phyloP scores from a whole-genome alignment of 345 rosid genomes.

The Citrus cavaleriei region DNA sequence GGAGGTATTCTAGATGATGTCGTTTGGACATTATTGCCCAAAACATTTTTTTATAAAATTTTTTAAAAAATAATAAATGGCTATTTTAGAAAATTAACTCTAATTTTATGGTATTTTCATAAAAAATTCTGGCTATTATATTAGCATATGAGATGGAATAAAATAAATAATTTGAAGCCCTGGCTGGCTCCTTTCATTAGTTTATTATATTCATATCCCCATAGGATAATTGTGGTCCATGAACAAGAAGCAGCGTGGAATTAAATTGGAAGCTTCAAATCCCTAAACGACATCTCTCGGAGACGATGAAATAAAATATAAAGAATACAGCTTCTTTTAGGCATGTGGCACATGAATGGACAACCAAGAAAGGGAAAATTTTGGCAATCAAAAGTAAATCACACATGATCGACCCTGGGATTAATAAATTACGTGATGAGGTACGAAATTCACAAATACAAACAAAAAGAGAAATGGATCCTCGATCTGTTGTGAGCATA shows the following conservation, averaged over 20 bases:
- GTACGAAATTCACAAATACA: background rate
- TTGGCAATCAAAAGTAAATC: background rate
- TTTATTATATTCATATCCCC: no score
- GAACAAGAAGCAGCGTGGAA: background rate
- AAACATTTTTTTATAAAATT: no score
- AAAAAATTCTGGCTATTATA: no score
- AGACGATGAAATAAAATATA: background rate
- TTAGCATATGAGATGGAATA: no score
- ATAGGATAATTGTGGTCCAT: background rate
- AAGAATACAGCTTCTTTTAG: background rate
- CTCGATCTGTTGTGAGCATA: background rate
- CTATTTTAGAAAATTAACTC: no score
- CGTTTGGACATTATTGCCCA: no score
- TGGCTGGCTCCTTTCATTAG: no score
- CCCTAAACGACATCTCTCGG: background rate
- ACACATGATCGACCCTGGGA: background rate
- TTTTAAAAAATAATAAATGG: no score
- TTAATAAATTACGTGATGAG: background rate
- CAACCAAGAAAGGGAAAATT: background rate
- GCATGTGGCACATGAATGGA: background rate
- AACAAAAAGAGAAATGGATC: conserved; percentile 9
- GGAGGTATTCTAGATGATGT: no score
- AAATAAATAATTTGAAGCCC: no score
- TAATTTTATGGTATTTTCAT: no score
- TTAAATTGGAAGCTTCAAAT: background rate